Evolutionary conservation across 495 filamentous ascomycete species (phyloP), one percentile per base, ranked within the genome.

Genomic region (Xylaria sp.): DNA sequence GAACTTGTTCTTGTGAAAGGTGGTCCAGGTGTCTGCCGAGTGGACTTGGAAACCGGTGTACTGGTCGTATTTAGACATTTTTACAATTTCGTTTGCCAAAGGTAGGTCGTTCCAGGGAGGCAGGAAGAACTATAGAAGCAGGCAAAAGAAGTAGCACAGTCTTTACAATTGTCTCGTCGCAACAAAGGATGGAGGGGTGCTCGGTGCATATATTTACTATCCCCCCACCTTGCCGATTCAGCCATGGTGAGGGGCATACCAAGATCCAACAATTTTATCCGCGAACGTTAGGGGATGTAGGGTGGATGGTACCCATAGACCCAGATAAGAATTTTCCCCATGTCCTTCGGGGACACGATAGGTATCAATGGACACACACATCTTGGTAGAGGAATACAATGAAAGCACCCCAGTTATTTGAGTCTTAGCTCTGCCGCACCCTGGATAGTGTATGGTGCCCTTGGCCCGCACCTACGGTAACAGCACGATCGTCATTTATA

Each of bases 1-100:
- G 78, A 87, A 86, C 73, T 87, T 84, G 78, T 86, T 85, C 78
- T 87, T 87, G 74, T 86, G 81, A 76, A 88, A 87, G 12, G 86
- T 77, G 14, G 81, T 81, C 85, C 85, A 88, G 37, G 81, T 85
- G 14, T 82, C 81, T 0, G 86, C 76, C 11, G 83, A 83, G 44
- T 86, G 77, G 78, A 87, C 84, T 76, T 88, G 86, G 79, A 88
- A 88, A 63, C 87, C 87, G 35, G 82, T 84, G 74, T 72, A 78
- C 43, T 78, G 76, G 55, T 78, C 76, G 76, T 71, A 69, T 52
- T 75, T 74, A n/a, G 76, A 74, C 77, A 77, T 79, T 72, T 71
- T 74, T 43, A 57, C 29, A 29, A 48, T 57, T 55, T 64, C n/a
- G n/a, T n/a, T 37, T 31, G n/a, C 24, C 5, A 11, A 70, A 35